A percentile compares a stretch with the other conserved stretches of the same genome.
Evolutionary conservation across 129 eudicot genomes (phyloP).

Genomic region (Oenanthe sinensis): DNA sequence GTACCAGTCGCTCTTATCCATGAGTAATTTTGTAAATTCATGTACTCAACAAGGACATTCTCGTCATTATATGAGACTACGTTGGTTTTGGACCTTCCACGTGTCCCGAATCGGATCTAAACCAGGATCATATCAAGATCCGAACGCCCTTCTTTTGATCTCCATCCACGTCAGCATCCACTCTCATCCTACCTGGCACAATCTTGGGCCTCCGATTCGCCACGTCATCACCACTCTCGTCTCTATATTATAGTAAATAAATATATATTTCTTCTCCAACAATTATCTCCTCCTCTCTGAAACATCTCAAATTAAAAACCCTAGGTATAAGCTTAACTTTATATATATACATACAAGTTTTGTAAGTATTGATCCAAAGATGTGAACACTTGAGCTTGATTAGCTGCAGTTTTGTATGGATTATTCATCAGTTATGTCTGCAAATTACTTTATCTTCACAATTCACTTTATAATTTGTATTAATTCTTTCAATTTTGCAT

Average conservation of each 20-base stretch:
- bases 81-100: neutral
- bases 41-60: neutral
- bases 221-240: neutral
- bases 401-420: neutral
- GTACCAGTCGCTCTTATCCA: neutral
- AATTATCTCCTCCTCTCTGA: neutral
- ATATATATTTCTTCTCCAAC: neutral
- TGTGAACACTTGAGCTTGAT: neutral
- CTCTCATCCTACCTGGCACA: neutral
- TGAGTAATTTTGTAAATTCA: neutral
- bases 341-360: neutral
- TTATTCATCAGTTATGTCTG: neutral
- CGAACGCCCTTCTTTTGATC: constrained; percentile 3
- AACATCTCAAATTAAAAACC: neutral
- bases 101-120: constrained; percentile 5
- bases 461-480: neutral
- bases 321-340: neutral
- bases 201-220: neutral
- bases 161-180: neutral
- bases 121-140: neutral
- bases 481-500: neutral
- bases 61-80: neutral
- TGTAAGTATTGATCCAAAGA: neutral
- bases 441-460: neutral
- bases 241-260: neutral